A percentile compares a stretch with the other conserved stretches of the same genome.
phyloP scores from a whole-genome alignment of 805 yeast genomes.

The Metschnikowia aberdeeniae region DNA sequence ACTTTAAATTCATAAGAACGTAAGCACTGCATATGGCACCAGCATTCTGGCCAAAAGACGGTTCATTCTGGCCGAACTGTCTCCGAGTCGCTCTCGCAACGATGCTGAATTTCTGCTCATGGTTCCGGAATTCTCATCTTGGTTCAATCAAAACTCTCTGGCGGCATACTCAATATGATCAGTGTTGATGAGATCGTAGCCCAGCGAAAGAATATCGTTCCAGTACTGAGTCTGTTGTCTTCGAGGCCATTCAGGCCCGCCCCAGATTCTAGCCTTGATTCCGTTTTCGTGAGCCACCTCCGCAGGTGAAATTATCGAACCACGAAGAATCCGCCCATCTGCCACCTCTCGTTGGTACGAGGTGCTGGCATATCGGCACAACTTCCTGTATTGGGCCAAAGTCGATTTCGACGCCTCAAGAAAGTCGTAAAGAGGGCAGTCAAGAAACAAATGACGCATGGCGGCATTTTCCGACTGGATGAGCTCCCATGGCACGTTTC shows the following conservation, averaged over 20 bases:
- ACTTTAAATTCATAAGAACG: too few species aligned
- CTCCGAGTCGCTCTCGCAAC: too few species aligned
- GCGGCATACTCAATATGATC: slow-evolving; percentile 51
- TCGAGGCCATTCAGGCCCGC: slow-evolving; percentile 64
- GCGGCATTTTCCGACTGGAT: slow-evolving; percentile 17
- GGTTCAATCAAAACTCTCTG: not conserved
- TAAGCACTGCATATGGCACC: too few species aligned
- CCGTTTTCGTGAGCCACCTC: slow-evolving; percentile 47
- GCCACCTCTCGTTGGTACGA: slow-evolving; percentile 36
- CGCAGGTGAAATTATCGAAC: slow-evolving; percentile 23
- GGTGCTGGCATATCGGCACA: slow-evolving; percentile 41
- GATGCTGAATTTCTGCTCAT: too few species aligned
- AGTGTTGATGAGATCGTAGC: slow-evolving; percentile 58
- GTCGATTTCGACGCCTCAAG: slow-evolving; percentile 20
- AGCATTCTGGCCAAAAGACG: too few species aligned
- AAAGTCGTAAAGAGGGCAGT: slow-evolving; percentile 46
- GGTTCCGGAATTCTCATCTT: too few species aligned
- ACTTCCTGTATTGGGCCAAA: slow-evolving; percentile 21
- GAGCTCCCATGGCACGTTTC: slow-evolving; percentile 50
- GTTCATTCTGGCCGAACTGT: too few species aligned
- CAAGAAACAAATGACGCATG: slow-evolving; percentile 43
- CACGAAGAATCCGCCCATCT: not conserved
- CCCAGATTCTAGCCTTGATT: slow-evolving; percentile 65
- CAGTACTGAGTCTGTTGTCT: slow-evolving; percentile 43
- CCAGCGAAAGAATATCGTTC: slow-evolving; percentile 43